Conservation (phyloP, 495 filamentous ascomycete genomes). For the Hyaloscypha finlandica region DNA sequence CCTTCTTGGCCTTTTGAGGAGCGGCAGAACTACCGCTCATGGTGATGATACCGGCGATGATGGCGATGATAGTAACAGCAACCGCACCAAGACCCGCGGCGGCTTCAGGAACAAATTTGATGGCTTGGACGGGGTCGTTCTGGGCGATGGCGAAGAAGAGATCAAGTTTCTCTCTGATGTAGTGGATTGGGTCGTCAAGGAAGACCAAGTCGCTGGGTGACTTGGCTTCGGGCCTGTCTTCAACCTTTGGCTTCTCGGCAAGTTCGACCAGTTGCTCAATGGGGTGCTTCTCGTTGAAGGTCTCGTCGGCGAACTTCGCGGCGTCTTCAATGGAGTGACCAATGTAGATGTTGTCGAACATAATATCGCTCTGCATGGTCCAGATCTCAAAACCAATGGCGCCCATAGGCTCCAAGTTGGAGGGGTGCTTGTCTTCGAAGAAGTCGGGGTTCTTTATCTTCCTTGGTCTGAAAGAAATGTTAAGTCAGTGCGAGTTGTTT, state of each 20-base stretch:
- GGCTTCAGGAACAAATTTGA: constrained; percentile 90
- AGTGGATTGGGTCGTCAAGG: constrained; percentile 86
- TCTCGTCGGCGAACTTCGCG: constrained; percentile 84
- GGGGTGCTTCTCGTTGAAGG: constrained; percentile 88
- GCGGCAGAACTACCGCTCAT: constrained; percentile 54
- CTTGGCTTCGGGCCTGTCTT: constrained; percentile 57
- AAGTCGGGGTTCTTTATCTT: constrained; percentile 97
- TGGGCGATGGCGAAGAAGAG: constrained; percentile 83
- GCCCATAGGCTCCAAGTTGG: constrained; percentile 97
- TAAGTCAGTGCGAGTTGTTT: neutral
- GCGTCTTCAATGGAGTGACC: constrained; percentile 96
- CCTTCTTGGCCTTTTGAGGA: constrained; percentile 42
- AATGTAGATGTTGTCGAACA: constrained; percentile 99
- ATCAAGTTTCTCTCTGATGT: constrained; percentile 89
- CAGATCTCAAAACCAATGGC: constrained; percentile 97
- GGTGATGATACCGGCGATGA: constrained; percentile 55
- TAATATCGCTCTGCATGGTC: constrained; percentile 99
- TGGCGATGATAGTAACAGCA: constrained; percentile 65
- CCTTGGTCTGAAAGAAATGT: constrained; percentile 38
- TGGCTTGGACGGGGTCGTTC: constrained; percentile 84
- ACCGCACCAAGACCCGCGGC: constrained; percentile 76
- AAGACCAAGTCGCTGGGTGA: constrained; percentile 80
- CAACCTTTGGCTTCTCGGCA: constrained; percentile 76
- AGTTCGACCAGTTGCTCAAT: constrained; percentile 84
- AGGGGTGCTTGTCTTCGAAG: constrained; percentile 96